Percentiles rank a stretch among this genome's conserved stretches.
phyloP scores from a whole-genome alignment of 2,329 filamentous ascomycete genomes.

The Alternaria viburni region DNA sequence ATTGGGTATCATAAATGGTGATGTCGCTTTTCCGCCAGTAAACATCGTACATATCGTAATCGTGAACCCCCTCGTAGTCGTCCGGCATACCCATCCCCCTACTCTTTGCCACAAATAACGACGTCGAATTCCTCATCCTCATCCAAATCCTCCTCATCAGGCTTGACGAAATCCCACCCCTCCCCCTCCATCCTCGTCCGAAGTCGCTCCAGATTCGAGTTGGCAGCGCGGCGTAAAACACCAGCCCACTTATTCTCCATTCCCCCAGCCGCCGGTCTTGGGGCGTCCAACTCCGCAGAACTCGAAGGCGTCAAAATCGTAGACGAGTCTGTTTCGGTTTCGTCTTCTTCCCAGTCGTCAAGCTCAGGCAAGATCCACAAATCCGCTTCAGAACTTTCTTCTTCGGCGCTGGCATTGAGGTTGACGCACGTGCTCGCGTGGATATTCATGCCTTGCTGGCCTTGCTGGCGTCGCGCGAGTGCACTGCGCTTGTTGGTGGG shows the following conservation, averaged over 20 bases:
- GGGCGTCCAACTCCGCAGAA: background rate
- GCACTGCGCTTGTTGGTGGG: constrained; percentile 6
- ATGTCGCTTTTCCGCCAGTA: background rate
- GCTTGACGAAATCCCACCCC: constrained; percentile 41
- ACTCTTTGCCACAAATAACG: constrained; percentile 17
- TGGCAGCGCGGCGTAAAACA: constrained; percentile 33
- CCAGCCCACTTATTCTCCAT: constrained; percentile 17
- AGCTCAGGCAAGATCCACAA: constrained; percentile 43
- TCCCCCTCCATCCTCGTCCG: constrained; percentile 39
- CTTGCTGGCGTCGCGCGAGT: constrained; percentile 1
- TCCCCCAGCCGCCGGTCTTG: background rate
- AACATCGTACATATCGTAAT: background rate
- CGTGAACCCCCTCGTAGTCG: background rate
- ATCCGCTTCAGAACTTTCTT: constrained; percentile 27
- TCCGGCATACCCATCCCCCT: too few relatives aligned
- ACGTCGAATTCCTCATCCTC: constrained; percentile 43
- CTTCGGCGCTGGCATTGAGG: constrained; percentile 13
- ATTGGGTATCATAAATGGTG: background rate
- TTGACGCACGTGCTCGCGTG: constrained; percentile 36
- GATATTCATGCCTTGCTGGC: constrained; percentile 6
- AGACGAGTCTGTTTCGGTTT: background rate
- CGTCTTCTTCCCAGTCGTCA: constrained; percentile 36
- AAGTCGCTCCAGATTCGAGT: constrained; percentile 36
- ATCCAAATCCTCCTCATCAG: too few relatives aligned
- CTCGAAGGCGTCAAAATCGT: background rate